These are phyloP conservation scores for Myochromella boudieri DNA, from an alignment of 768 basidiomycete genomes.

Conservation along the genomic window DNA sequence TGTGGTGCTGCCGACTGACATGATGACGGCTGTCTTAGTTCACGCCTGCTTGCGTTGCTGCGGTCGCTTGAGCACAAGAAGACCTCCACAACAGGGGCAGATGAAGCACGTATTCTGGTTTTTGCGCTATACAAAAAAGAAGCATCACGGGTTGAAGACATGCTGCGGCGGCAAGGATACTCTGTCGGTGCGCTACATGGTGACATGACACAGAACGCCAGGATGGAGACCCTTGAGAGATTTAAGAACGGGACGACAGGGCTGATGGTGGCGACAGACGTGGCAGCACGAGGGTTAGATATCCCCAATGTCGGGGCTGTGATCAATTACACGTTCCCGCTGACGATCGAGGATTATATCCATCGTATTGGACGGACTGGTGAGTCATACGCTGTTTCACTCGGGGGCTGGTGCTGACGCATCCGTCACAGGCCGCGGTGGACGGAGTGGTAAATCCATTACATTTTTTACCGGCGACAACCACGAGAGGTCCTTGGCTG, in stretches of 20 bases:
- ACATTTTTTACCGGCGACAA: constrained; percentile 95
- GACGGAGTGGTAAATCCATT: constrained; percentile 85
- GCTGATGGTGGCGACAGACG: constrained; percentile 93
- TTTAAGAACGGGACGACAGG: constrained; percentile 82
- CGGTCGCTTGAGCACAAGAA: constrained; percentile 61
- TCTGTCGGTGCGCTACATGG: constrained; percentile 84
- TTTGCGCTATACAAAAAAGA: constrained; percentile 99
- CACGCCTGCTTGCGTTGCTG: constrained; percentile 59
- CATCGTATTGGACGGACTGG: constrained; percentile 91
- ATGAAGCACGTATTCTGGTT: constrained; percentile 75
- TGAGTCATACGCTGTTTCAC: constrained; percentile 29
- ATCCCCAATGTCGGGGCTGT: constrained; percentile 95
- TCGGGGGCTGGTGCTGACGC: constrained; percentile 19
- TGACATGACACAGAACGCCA: constrained; percentile 82
- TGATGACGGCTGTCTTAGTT: constrained; percentile 35
- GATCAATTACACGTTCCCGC: constrained; percentile 96
- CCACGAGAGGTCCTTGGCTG: constrained; percentile 85
- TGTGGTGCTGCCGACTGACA: background rate
- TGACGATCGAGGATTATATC: constrained; percentile 92
- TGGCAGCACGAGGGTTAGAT: constrained; percentile 95
- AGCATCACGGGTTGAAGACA: constrained; percentile 84
- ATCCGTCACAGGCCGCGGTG: constrained; percentile 71
- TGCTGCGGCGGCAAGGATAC: constrained; percentile 72
- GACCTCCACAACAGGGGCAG: constrained; percentile 44
- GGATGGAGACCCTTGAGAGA: constrained; percentile 81